Conservation (phyloP, 2,329 filamentous ascomycete genomes). For the Microdochium nivale region DNA sequence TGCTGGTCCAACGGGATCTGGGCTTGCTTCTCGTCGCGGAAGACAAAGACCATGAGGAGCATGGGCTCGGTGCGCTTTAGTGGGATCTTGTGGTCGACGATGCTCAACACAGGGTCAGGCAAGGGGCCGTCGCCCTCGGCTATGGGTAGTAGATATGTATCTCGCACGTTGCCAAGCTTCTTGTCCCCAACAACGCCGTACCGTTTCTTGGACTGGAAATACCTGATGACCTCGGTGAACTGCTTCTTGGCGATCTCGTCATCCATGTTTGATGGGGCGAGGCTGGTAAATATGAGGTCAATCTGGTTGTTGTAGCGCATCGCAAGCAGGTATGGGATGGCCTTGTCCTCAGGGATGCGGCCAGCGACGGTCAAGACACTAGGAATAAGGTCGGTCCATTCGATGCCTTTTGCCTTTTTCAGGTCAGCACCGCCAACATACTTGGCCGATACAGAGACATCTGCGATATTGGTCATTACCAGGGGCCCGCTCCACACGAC, state of each 20-base stretch:
- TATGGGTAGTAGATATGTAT: conserved; percentile 86
- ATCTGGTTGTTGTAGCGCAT: conserved; percentile 74
- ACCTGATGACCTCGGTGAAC: conserved; percentile 75
- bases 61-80: conserved; percentile 63
- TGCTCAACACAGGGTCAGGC: conserved; percentile 79
- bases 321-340: conserved; percentile 84
- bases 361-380: conserved; percentile 62
- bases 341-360: conserved; percentile 72
- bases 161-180: conserved; percentile 65
- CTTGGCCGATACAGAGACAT: conserved; percentile 69
- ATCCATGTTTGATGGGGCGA: conserved; percentile 48
- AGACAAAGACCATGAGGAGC: conserved; percentile 77
- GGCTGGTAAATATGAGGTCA: conserved; percentile 73
- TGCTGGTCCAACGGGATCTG: conserved; percentile 20
- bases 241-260: conserved; percentile 50
- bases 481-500: conserved; percentile 72
- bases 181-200: conserved; percentile 85
- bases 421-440: conserved; percentile 81
- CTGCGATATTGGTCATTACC: conserved; percentile 68
- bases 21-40: conserved; percentile 49
- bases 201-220: conserved; percentile 72
- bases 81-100: conserved; percentile 78
- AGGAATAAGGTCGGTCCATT: conserved; percentile 72
- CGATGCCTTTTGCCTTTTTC: conserved; percentile 33
- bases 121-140: conserved; percentile 61